Conservation (phyloP, 1,284 basidiomycete genomes). For the Moniliella sp. region DNA sequence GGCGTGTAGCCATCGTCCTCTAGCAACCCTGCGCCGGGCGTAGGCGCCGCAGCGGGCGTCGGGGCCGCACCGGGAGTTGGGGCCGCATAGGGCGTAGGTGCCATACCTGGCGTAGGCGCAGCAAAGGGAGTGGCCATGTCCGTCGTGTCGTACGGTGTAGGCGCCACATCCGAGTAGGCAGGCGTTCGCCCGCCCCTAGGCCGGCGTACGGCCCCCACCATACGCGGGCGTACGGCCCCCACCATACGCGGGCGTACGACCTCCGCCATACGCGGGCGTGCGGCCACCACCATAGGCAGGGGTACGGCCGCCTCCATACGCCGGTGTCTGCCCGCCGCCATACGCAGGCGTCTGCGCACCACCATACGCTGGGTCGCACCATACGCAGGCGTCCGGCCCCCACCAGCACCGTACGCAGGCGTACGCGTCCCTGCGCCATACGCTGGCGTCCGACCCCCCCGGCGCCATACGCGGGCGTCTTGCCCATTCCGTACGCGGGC, state of each 20-base stretch:
- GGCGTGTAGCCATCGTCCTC: neutral
- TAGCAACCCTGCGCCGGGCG: neutral
- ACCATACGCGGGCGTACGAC: slow-evolving; percentile 1
- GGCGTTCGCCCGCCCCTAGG: slow-evolving; percentile 16
- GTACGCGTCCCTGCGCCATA: neutral
- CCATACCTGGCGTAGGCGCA: neutral
- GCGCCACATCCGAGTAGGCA: slow-evolving; percentile 1
- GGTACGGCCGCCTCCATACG: slow-evolving; percentile 7
- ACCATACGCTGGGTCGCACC: neutral
- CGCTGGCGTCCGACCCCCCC: neutral
- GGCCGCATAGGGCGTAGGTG: neutral
- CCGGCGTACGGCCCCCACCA: slow-evolving; percentile 6
- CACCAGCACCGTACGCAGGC: neutral
- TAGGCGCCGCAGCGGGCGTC: neutral
- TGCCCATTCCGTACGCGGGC: neutral
- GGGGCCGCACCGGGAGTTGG: neutral
- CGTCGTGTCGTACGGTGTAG: neutral
- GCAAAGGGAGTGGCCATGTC: neutral
- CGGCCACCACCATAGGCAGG: slow-evolving; percentile 6
- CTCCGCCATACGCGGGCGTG: slow-evolving; percentile 3
- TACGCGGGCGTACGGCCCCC: slow-evolving; percentile 1
- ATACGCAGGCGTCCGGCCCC: neutral
- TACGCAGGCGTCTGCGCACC: too few species aligned
- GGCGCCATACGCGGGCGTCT: neutral
- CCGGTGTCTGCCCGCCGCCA: neutral